Percentiles rank a stretch among this genome's conserved stretches.
Conservation (phyloP, 345 rosid species). For the Brassica rapa region DNA sequence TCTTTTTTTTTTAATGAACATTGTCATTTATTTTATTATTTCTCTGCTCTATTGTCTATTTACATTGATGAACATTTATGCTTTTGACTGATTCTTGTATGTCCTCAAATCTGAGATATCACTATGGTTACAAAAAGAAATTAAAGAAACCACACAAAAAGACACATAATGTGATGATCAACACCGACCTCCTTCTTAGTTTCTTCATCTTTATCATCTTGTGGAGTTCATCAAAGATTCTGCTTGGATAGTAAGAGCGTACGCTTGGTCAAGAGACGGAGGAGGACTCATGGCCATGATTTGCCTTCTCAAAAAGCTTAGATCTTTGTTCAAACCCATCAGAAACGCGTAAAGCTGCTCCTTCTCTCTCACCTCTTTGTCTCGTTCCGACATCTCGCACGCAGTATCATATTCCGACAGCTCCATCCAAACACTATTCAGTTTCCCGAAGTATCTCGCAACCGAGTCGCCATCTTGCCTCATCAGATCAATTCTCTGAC, state of each 20-base stretch:
- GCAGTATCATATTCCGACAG: background rate
- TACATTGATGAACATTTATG: background rate
- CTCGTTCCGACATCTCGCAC: background rate
- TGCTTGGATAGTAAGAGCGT: background rate
- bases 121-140: background rate
- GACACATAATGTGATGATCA: no score
- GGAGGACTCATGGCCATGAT: constrained; percentile 12
- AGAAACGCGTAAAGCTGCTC: constrained; percentile 6
- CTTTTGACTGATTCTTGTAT: background rate
- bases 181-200: no score
- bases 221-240: background rate
- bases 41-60: background rate
- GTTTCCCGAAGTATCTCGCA: background rate
- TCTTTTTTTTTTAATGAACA: no score
- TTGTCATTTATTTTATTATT: background rate
- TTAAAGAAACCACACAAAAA: background rate
- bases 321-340: background rate
- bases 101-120: background rate
- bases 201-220: background rate
- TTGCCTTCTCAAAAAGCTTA: background rate
- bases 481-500: constrained; percentile 3
- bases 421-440: constrained; percentile 7
- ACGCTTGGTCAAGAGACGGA: constrained; percentile 15
- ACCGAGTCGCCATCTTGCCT: constrained; percentile 8
- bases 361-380: constrained; percentile 19